Evolutionary conservation across 2,329 filamentous ascomycete species (phyloP), one percentile per base, ranked within the genome.

Genomic region (Penicillium janthinellum): DNA sequence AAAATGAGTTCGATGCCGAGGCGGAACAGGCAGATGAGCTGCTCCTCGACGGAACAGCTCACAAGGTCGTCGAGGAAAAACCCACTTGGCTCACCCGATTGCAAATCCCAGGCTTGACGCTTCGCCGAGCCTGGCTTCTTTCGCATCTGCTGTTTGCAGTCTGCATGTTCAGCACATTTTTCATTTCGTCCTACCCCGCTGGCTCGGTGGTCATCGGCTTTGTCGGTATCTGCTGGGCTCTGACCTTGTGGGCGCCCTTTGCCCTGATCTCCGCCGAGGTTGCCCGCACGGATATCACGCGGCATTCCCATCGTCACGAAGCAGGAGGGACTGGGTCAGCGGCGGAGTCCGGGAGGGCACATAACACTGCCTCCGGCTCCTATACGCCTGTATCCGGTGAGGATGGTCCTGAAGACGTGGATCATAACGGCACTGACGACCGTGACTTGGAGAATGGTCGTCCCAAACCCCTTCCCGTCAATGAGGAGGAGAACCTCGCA

Each of bases 181-280:
- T 96, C 60, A 90, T 96, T 41, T 84, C 82, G 42, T 87, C 86
- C 2, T 88, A 92, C 7, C 80, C 85, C 58, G 86, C 83, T 10
- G 94, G 91, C 1, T 96, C 90, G 0, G 82, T 86, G 1, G 83
- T 96, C 37, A 89, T 96, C 57, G 91, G 88, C 1, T 79, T 95
- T 25, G 88, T 96, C 50, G 94, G 94, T 37, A 87, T 98, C 59
- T 92, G 91, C 1, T 98, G 94, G 94, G 92, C 93, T 22, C 81
- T 97, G 70, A 92, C 92, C 1, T 86, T 96, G 28, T 98, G 94
- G 94, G 94, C 93, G 0, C 94, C 94, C 0, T 98, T 94, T 79
- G 93, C 94, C 41, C 90, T 98, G 68, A 97, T 98, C 73, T 92
- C 91, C 48, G 91, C 91, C 5, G 94, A 98, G 75, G 93, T 98